Evolutionary conservation across 2,329 filamentous ascomycete species (phyloP).

Genomic region (Trichoderma sp.): DNA sequence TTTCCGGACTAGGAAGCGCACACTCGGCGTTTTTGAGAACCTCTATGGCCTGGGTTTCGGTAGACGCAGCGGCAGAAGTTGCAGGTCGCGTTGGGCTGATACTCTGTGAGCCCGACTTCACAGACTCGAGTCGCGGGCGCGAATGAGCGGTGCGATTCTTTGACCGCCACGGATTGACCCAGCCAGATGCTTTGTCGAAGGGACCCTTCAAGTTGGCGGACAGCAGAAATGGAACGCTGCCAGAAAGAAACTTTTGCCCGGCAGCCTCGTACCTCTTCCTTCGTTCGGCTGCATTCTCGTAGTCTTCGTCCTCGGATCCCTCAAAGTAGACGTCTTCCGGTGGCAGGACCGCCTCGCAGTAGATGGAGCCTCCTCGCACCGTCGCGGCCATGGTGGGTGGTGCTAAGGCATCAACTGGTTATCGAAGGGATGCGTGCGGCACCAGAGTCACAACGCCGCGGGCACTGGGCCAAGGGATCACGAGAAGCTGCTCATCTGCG

Average conservation of each 20-base stretch:
- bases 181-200: conserved; percentile 48
- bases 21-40: conserved; percentile 34
- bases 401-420: conserved; percentile 28
- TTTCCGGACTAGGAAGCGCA: conserved; percentile 48
- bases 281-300: conserved; percentile 50
- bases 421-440: background rate
- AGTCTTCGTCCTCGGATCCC: conserved; percentile 61
- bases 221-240: conserved; percentile 57
- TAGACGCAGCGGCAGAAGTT: background rate
- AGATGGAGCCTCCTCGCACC: conserved; percentile 44
- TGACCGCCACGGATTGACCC: conserved; percentile 43
- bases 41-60: background rate
- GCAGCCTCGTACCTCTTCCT: conserved; percentile 60
- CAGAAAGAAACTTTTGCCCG: conserved; percentile 60
- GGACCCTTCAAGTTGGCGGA: conserved; percentile 65
- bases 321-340: conserved; percentile 55
- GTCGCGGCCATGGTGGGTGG: conserved; percentile 31
- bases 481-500: conserved; percentile 4
- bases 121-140: background rate
- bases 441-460: background rate
- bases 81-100: background rate
- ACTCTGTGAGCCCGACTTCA: background rate
- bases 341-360: conserved; percentile 49
- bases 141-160: conserved; percentile 34
- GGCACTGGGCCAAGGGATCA: background rate